These are phyloP conservation scores for Jackrogersella minutella DNA, from an alignment of 495 filamentous ascomycete genomes.

Conservation along the genomic window DNA sequence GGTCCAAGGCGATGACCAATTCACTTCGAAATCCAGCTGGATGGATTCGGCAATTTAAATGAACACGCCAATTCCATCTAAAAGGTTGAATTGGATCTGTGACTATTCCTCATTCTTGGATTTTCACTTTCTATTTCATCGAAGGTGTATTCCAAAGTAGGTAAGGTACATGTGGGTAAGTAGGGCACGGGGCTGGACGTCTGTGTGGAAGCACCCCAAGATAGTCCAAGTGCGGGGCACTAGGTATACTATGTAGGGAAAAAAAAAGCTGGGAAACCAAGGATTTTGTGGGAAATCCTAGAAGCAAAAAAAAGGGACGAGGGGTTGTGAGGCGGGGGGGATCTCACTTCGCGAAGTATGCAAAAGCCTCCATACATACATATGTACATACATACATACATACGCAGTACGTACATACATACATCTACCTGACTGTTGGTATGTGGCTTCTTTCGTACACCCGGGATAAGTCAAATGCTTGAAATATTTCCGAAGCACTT, in stretches of 20 bases:
- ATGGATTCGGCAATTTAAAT: background rate
- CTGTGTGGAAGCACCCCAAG: slow-evolving; percentile 31
- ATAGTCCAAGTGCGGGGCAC: slow-evolving; percentile 39
- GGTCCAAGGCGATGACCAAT: no score
- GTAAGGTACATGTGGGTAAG: slow-evolving; percentile 15
- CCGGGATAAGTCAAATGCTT: slow-evolving; percentile 9
- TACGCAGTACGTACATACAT: background rate
- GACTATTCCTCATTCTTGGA: background rate
- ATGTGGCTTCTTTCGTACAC: slow-evolving; percentile 4
- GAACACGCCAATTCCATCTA: slow-evolving; percentile 3
- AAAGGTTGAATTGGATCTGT: slow-evolving; percentile 13
- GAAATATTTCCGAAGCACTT: slow-evolving; percentile 24
- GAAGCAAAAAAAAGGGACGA: slow-evolving; percentile 33
- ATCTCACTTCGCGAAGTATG: slow-evolving; percentile 9
- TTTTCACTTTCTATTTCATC: slow-evolving; percentile 2
- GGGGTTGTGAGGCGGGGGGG: slow-evolving; percentile 32
- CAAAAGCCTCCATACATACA: slow-evolving; percentile 3
- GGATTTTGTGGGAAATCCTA: slow-evolving; percentile 39
- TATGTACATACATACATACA: background rate
- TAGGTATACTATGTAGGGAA: no score
- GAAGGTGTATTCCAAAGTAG: background rate
- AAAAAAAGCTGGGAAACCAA: slow-evolving; percentile 39
- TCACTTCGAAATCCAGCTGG: slow-evolving; percentile 4
- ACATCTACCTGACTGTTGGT: slow-evolving; percentile 4
- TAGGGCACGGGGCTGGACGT: slow-evolving; percentile 29